These are phyloP conservation scores for Earliella scabrosa DNA, from an alignment of 1,284 basidiomycete genomes.

Conservation along the genomic window DNA sequence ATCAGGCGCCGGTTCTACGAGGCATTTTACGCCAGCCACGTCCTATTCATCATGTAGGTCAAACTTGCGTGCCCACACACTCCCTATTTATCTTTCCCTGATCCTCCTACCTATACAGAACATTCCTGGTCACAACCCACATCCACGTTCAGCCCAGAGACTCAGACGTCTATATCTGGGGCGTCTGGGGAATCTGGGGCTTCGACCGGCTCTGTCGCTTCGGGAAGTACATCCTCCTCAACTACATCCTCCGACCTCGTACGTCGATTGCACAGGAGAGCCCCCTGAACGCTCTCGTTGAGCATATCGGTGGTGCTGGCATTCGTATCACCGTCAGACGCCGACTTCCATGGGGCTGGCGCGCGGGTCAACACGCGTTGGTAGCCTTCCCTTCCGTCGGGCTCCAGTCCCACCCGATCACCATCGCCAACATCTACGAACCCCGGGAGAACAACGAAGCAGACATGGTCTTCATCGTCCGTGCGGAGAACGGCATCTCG, in stretches of 20 bases:
- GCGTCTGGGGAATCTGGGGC: constrained; percentile 48
- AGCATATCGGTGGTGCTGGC: constrained; percentile 42
- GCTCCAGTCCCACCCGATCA: constrained; percentile 61
- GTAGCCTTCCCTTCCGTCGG: constrained; percentile 50
- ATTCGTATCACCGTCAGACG: constrained; percentile 42
- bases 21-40: constrained; percentile 46
- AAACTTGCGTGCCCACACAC: not conserved
- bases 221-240: constrained; percentile 40
- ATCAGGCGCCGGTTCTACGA: constrained; percentile 45
- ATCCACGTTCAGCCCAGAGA: constrained; percentile 22
- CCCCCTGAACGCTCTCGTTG: constrained; percentile 35
- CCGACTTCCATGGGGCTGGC: constrained; percentile 45
- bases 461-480: constrained; percentile 51
- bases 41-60: constrained; percentile 38
- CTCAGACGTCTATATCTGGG: constrained; percentile 34
- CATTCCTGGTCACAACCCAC: constrained; percentile 24
- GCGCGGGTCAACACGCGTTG: constrained; percentile 61
- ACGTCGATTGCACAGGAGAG: no score
- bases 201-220: constrained; percentile 44
- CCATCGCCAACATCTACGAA: constrained; percentile 47
- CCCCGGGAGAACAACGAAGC: constrained; percentile 23
- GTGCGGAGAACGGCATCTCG: constrained; percentile 31
- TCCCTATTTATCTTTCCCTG: not conserved
- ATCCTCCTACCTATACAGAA: constrained; percentile 1
- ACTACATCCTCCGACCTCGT: constrained; percentile 36